phyloP scores from a whole-genome alignment of 129 eudicot genomes.

The Escallonia rubra region DNA sequence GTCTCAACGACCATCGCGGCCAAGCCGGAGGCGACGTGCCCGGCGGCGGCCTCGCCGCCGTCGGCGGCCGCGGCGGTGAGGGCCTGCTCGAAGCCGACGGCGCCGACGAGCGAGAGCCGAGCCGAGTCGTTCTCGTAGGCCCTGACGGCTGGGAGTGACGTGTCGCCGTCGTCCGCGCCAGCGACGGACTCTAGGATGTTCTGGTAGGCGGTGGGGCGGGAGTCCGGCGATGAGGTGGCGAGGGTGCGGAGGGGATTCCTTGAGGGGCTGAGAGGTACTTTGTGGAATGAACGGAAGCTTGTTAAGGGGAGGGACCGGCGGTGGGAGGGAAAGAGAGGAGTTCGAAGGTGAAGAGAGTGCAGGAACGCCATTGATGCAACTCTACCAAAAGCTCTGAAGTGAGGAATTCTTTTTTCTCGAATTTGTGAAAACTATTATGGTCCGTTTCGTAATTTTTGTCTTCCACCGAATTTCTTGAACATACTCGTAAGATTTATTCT shows the following conservation, averaged over 20 bases:
- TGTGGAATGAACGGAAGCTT: slow-evolving; percentile 18
- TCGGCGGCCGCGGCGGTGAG: slow-evolving; percentile 95
- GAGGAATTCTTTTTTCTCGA: too few species aligned
- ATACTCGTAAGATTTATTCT: too few species aligned
- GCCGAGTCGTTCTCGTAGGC: slow-evolving; percentile 80
- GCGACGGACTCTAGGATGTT: slow-evolving; percentile 49
- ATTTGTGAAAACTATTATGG: too few species aligned
- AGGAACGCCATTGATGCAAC: slow-evolving; percentile 48
- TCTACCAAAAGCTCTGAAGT: too few species aligned
- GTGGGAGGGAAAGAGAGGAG: slow-evolving; percentile 18
- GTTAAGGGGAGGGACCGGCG: slow-evolving; percentile 3
- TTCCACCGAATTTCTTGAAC: too few species aligned
- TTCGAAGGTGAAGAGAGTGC: slow-evolving; percentile 22
- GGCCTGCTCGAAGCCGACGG: slow-evolving; percentile 69
- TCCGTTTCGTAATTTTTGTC: too few species aligned
- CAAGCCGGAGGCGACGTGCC: slow-evolving; percentile 49
- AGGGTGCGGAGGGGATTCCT: slow-evolving; percentile 9
- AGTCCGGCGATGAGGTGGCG: slow-evolving; percentile 26
- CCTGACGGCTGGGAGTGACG: slow-evolving; percentile 55
- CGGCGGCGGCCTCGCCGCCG: slow-evolving; percentile 82
- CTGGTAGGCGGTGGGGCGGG: slow-evolving; percentile 38
- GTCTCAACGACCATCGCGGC: slow-evolving; percentile 85
- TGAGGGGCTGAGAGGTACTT: slow-evolving; percentile 18
- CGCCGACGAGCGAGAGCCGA: slow-evolving; percentile 67
- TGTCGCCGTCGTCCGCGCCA: slow-evolving; percentile 22